These are phyloP conservation scores for Trametes maxima DNA, from an alignment of 768 basidiomycete genomes.

Conservation along the genomic window DNA sequence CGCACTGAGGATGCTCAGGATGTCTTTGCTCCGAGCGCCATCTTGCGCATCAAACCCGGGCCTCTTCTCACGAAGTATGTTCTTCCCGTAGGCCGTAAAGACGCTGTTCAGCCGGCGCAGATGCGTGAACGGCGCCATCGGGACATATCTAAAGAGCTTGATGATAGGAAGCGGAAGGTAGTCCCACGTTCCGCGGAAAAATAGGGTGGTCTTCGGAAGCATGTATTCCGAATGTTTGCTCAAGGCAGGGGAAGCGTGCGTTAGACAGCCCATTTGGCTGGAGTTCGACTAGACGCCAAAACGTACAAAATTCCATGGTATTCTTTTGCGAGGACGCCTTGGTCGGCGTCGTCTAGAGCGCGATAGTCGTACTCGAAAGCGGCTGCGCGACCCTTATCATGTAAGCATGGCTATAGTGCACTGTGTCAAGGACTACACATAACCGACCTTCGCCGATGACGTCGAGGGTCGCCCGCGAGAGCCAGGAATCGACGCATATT, in stretches of 20 bases:
- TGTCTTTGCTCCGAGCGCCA: conserved; percentile 18
- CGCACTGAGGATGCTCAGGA: conserved; percentile 27
- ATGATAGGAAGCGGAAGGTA: conserved; percentile 22
- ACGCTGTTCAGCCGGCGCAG: conserved; percentile 7
- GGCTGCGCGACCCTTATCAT: conserved; percentile 2
- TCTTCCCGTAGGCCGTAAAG: conserved; percentile 12
- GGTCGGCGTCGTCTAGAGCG: conserved; percentile 12
- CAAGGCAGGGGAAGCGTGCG: too few species aligned
- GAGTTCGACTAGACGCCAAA: neutral
- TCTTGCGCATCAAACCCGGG: neutral
- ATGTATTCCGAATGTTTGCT: conserved; percentile 12
- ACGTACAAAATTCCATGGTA: conserved; percentile 26
- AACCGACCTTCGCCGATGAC: conserved; percentile 27
- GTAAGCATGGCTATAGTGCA: neutral
- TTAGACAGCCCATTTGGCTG: too few species aligned
- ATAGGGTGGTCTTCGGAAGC: conserved; percentile 3
- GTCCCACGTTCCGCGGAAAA: conserved; percentile 25
- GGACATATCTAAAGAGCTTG: conserved; percentile 19
- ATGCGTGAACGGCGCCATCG: conserved; percentile 4
- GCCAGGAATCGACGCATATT: conserved; percentile 17
- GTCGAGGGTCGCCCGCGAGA: conserved; percentile 26
- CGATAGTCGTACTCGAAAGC: conserved; percentile 28
- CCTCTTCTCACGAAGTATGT: conserved; percentile 10
- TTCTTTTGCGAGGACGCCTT: conserved; percentile 15
- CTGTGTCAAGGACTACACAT: too few species aligned